These are phyloP conservation scores for Claviceps quebecensis DNA, from an alignment of 2,329 filamentous ascomycete genomes.

Conservation along the genomic window DNA sequence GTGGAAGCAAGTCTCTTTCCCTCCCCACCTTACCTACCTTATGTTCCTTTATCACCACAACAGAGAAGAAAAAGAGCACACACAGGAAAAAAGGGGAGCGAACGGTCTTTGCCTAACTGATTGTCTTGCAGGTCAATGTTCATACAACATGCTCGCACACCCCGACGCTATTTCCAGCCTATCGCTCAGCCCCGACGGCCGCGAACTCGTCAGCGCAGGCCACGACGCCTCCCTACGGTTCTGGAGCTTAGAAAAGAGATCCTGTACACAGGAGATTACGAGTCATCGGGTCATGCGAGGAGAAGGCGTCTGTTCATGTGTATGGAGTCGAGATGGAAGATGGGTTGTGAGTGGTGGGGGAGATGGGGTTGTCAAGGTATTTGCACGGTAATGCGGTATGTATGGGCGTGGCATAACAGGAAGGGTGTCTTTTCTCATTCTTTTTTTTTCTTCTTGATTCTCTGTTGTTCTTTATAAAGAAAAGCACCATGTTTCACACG, in stretches of 20 bases:
- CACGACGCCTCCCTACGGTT: slow-evolving; percentile 93
- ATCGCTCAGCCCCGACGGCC: slow-evolving; percentile 81
- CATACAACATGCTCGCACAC: slow-evolving; percentile 96
- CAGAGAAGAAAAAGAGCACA: neutral
- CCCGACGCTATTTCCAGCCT: slow-evolving; percentile 84
- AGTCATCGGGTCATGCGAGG: slow-evolving; percentile 88
- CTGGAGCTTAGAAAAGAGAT: slow-evolving; percentile 92
- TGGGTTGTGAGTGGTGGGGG: slow-evolving; percentile 92
- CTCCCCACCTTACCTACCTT: no score
- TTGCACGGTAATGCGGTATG: slow-evolving; percentile 34
- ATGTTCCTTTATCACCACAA: no score
- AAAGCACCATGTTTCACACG: no score
- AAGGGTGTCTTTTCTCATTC: neutral
- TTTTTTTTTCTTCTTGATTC: neutral
- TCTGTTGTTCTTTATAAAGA: no score
- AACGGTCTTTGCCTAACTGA: no score
- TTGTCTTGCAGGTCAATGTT: slow-evolving; percentile 71
- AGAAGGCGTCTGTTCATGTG: slow-evolving; percentile 85
- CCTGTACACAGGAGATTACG: slow-evolving; percentile 90
- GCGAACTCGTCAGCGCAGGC: slow-evolving; percentile 87
- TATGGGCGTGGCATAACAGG: neutral
- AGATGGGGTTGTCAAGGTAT: slow-evolving; percentile 93
- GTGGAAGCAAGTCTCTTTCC: no score
- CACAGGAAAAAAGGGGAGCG: neutral
- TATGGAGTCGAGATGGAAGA: slow-evolving; percentile 89